phyloP scores from a whole-genome alignment of 192 early-diverging fungal species.

The Gamsiella multidivaricata region DNA sequence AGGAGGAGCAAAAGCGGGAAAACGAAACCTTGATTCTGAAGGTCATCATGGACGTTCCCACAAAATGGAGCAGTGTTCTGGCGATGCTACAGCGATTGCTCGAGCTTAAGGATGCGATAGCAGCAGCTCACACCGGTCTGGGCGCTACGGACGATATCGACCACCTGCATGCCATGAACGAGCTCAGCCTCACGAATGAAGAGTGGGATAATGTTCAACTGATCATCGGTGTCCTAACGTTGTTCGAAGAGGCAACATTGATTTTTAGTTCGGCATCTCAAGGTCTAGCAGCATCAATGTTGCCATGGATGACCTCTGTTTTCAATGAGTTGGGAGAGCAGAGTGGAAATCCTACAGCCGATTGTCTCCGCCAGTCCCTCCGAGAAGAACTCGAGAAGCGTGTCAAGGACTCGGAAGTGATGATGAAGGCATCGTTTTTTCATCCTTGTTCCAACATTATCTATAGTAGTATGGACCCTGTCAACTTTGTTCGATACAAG shows the following conservation, averaged over 20 bases:
- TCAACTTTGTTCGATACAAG: background rate
- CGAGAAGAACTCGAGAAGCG: constrained; percentile 5
- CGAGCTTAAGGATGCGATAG: too few relatives aligned
- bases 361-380: background rate
- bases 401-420: background rate
- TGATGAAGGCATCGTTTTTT: constrained; percentile 12
- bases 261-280: constrained; percentile 7
- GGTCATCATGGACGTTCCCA: background rate
- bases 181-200: too few relatives aligned
- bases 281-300: constrained; percentile 7
- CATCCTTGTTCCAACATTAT: constrained; percentile 1
- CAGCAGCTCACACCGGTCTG: too few relatives aligned
- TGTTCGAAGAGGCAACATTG: constrained; percentile 11
- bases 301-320: constrained; percentile 1
- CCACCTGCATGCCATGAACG: too few relatives aligned
- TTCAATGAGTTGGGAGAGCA: background rate
- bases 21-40: background rate
- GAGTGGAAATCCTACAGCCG: background rate
- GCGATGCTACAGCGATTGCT: background rate
- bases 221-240: too few relatives aligned
- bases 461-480: background rate
- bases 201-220: too few relatives aligned
- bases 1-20: background rate
- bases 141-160: too few relatives aligned
- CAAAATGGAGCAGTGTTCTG: background rate